Percentiles rank a stretch among this genome's conserved stretches.
Conservation (phyloP, 768 basidiomycete genomes). For the Mycena venus region DNA sequence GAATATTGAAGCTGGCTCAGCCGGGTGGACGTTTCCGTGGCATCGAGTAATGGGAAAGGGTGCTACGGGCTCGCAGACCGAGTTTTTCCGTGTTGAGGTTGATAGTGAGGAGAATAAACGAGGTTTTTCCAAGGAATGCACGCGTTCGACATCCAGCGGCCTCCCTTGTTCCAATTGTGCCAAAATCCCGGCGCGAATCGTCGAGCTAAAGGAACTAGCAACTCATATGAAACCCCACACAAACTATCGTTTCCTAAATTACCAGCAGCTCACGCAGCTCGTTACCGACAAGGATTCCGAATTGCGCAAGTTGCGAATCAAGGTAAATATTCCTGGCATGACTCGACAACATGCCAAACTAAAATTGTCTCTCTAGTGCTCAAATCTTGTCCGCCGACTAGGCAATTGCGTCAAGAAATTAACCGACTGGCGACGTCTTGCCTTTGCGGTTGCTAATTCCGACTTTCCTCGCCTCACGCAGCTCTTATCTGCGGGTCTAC, state of each 20-base stretch:
- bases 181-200: not conserved
- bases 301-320: not conserved
- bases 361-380: not conserved
- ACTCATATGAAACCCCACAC: conserved; percentile 1
- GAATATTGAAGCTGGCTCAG: not conserved
- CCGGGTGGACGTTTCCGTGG: conserved; percentile 1
- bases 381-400: conserved; percentile 1
- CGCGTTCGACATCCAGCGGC: not conserved
- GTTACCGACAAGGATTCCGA: not conserved
- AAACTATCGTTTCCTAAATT: conserved; percentile 4
- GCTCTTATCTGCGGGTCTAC: not conserved
- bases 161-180: not conserved
- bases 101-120: not conserved
- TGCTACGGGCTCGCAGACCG: conserved; percentile 5
- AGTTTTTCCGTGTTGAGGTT: not conserved
- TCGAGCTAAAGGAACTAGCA: not conserved
- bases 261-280: not conserved
- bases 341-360: not conserved
- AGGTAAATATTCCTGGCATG: no score
- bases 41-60: no score
- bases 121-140: conserved; percentile 10
- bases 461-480: no score
- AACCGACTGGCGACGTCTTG: conserved; percentile 5
- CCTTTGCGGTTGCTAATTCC: not conserved
- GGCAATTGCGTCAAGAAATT: conserved; percentile 1